These are phyloP conservation scores for Myrmaecium sp. DNA, from an alignment of 2,329 filamentous ascomycete species.

Conservation along the genomic window DNA sequence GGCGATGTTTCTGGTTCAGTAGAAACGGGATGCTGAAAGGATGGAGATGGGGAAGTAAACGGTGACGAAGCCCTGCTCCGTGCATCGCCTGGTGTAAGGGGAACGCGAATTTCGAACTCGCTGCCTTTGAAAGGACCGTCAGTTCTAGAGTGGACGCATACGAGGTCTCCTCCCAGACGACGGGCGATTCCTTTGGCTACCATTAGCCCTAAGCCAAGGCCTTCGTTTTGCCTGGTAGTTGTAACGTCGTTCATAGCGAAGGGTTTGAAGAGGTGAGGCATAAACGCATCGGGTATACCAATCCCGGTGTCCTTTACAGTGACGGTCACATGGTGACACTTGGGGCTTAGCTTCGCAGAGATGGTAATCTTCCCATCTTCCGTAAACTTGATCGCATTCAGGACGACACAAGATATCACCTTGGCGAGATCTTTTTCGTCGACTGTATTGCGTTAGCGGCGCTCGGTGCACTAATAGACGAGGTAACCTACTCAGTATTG, in stretches of 20 bases:
- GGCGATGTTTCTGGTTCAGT: constrained; percentile 3
- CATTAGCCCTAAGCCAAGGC: constrained; percentile 49
- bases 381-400: constrained; percentile 58
- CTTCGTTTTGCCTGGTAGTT: constrained; percentile 49
- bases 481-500: constrained; percentile 27
- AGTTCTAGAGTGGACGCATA: constrained; percentile 45
- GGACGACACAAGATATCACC: constrained; percentile 43
- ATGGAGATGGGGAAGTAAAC: constrained; percentile 22
- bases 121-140: constrained; percentile 43
- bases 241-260: constrained; percentile 54
- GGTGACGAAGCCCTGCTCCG: constrained; percentile 35
- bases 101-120: constrained; percentile 52
- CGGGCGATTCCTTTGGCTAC: constrained; percentile 57
- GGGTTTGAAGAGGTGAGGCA: constrained; percentile 50
- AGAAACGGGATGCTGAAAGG: constrained; percentile 2
- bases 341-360: constrained; percentile 33
- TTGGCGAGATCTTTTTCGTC: constrained; percentile 49
- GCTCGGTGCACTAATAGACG: constrained; percentile 4
- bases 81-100: constrained; percentile 35
- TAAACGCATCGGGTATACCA: constrained; percentile 49
- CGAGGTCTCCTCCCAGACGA: constrained; percentile 51
- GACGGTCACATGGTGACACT: constrained; percentile 39
- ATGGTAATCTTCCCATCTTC: constrained; percentile 45
- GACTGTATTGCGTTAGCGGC: constrained; percentile 15
- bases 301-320: constrained; percentile 49